Percentiles rank a stretch among this genome's conserved stretches.
Conservation (phyloP, 805 yeast genomes). For the Kodamaea laetipori region DNA sequence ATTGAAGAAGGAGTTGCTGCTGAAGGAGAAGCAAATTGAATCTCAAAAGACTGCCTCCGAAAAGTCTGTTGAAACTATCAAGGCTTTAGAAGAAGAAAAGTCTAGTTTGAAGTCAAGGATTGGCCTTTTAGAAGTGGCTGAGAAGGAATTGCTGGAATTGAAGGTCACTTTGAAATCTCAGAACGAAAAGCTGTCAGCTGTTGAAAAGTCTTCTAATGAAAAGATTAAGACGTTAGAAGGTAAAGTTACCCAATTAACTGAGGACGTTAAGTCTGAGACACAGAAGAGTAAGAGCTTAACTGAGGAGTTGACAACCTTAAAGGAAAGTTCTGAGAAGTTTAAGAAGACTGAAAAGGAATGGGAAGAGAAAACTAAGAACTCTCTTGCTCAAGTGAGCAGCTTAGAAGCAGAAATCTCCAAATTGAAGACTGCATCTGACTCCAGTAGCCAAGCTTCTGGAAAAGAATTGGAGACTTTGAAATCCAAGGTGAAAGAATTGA, state of each 20-base stretch:
- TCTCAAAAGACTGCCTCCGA: neutral
- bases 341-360: neutral
- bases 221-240: slow-evolving; percentile 10
- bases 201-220: neutral
- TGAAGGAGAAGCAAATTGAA: slow-evolving; percentile 9
- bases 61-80: neutral
- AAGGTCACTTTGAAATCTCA: neutral
- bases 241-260: slow-evolving; percentile 10
- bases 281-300: neutral
- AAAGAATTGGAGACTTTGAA: slow-evolving; percentile 6
- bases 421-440: slow-evolving; percentile 1
- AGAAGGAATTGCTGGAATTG: neutral
- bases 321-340: slow-evolving; percentile 3
- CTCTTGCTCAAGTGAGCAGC: neutral
- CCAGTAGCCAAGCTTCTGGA: neutral
- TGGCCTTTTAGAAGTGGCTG: slow-evolving; percentile 6
- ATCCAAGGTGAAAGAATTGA: slow-evolving; percentile 1
- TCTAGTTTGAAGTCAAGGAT: slow-evolving; percentile 9
- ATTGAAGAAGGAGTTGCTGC: slow-evolving; percentile 10
- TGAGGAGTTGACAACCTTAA: slow-evolving; percentile 2
- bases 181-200: neutral
- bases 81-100: slow-evolving; percentile 5
- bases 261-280: neutral
- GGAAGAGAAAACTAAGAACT: slow-evolving; percentile 1
- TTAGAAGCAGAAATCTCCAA: slow-evolving; percentile 7